phyloP scores from a whole-genome alignment of 352 stramenopile species.

The Pythium rishiriense region DNA sequence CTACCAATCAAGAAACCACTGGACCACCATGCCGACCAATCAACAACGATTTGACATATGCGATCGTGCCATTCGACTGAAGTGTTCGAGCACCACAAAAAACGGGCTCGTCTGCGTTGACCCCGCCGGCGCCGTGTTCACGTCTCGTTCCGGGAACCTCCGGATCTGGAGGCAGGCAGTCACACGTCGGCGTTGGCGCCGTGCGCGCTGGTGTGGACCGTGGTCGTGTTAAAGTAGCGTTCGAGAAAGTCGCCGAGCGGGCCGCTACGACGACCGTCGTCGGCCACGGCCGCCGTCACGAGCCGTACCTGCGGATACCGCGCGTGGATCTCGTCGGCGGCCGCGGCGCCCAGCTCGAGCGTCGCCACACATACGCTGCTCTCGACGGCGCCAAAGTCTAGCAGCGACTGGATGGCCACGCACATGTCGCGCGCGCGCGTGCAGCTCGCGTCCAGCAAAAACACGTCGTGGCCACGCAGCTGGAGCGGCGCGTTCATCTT shows the following conservation, averaged over 20 bases:
- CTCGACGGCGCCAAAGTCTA: slow-evolving; percentile 31
- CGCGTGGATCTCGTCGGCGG: slow-evolving; percentile 23
- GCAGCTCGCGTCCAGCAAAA: slow-evolving; percentile 33
- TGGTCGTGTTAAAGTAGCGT: slow-evolving; percentile 26
- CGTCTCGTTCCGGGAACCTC: too few relatives aligned
- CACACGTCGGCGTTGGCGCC: background rate
- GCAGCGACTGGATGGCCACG: slow-evolving; percentile 32
- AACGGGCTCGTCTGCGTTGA: background rate
- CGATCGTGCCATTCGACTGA: background rate
- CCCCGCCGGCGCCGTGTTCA: too few relatives aligned
- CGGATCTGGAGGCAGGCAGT: too few relatives aligned
- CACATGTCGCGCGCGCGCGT: slow-evolving; percentile 12
- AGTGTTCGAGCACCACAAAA: background rate
- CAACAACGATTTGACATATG: background rate
- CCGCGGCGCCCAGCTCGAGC: slow-evolving; percentile 25
- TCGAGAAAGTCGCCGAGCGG: slow-evolving; percentile 33
- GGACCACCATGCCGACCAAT: background rate
- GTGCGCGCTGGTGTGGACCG: background rate
- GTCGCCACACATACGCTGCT: slow-evolving; percentile 28
- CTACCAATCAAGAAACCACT: background rate
- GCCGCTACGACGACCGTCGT: slow-evolving; percentile 21
- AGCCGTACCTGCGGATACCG: slow-evolving; percentile 26
- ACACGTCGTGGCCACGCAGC: slow-evolving; percentile 20
- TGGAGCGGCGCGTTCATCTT: slow-evolving; percentile 24
- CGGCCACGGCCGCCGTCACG: slow-evolving; percentile 32